These are phyloP conservation scores for Sedum album DNA, from an alignment of 164 flowering plant genomes.

Conservation along the genomic window DNA sequence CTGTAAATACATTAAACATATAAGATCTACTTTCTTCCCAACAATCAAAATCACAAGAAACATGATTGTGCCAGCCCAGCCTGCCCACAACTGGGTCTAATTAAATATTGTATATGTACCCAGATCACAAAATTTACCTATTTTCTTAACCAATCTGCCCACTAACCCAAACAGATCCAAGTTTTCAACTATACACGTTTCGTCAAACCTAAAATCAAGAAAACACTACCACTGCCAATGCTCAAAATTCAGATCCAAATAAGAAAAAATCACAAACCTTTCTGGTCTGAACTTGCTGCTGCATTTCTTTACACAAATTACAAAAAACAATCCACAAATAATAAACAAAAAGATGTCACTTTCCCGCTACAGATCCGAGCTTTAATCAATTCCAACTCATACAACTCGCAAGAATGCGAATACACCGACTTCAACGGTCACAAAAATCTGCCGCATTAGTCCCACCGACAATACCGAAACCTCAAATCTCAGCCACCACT, in stretches of 20 bases:
- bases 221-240: background rate
- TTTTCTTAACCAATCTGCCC: background rate
- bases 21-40: too few species aligned
- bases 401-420: too few species aligned
- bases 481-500: background rate
- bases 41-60: too few species aligned
- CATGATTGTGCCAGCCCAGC: too few species aligned
- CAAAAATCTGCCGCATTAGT: too few species aligned
- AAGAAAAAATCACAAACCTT: background rate
- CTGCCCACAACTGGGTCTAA: background rate
- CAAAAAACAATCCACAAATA: background rate
- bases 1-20: too few species aligned
- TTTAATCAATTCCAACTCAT: background rate
- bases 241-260: background rate
- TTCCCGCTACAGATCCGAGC: background rate
- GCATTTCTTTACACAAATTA: background rate
- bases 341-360: background rate
- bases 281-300: too few species aligned
- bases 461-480: conserved; percentile 7
- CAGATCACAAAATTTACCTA: background rate
- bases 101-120: background rate
- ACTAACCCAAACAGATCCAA: conserved; percentile 1
- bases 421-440: too few species aligned
- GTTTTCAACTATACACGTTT: background rate
- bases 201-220: background rate